Evolutionary conservation across 495 filamentous ascomycete species (phyloP), one percentile per base, ranked within the genome.

Genomic region (Apiosordaria backusii): DNA sequence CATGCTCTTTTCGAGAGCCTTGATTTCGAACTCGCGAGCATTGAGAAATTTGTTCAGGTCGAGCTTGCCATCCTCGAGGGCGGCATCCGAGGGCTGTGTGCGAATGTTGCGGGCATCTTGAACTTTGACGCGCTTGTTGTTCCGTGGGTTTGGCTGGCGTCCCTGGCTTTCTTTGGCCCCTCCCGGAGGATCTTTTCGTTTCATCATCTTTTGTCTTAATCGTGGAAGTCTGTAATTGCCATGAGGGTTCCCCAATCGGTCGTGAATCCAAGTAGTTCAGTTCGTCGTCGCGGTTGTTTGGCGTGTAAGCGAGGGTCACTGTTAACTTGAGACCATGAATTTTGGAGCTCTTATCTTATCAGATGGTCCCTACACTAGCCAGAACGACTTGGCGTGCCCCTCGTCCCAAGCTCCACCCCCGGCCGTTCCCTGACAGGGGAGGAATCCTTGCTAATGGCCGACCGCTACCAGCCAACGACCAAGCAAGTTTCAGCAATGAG

Each of bases 11-110:
- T 95, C 89, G 55, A 99, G 79, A 1, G 93, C 88, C 52, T 84
- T 86, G 72, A 99, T 97, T 76, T 98, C 94, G 70, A 89, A 96
- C 72, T 94, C 87, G 19, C 92, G 88, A 9, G 92, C 87, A 60
- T 85, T 84, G 65, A 97, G 82, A 71, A 97, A 97, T n/a, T 89
- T 84, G 58, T 87, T 83, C 64, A 94, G 82, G 74, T 96, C 87
- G 45, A 97, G 85, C 65, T 90, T 86, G 69, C 93, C 93, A 73
- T 90, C 87, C 40, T 86, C 83, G 65, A 96, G 84, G 15, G 89
- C 90, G 55, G 88, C 87, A 55, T 90, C 86, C 24, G 87, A 76
- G 15, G 86, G 84, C 75, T 94, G 91, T 19, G 87, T 81, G n/a
- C 89, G 82, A 64, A 97, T 88, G 29, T 83, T 83, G 59, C 92